Evolutionary conservation across 345 rosid genomes (phyloP), one percentile per base, ranked within the genome.

Genomic region (Clarkia xantiana): DNA sequence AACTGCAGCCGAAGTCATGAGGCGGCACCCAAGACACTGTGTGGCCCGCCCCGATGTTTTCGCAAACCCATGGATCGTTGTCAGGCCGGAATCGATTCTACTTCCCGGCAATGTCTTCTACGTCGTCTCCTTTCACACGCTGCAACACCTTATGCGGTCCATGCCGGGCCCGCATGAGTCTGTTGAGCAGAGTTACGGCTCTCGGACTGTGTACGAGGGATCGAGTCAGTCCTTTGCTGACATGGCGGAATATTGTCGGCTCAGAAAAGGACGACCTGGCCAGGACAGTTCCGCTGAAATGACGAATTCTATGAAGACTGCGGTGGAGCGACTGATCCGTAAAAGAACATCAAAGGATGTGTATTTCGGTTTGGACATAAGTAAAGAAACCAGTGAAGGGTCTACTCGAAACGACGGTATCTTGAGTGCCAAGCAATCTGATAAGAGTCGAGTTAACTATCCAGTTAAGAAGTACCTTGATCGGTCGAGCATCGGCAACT

Each of bases 31-130:
- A 12, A 56, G 76, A 19, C 77, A 76, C 63, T 67, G 56, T 2
- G 72, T 76, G 45, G 60, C 77, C 2, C 62, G 71, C 1, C 77
- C 77, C 0, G 75, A 76, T 18, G 64, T 69, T 41, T 72, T 76
- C 65, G 51, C 18, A 61, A 58, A 50, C 42, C 77, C 75, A 1
- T 72, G 77, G 76, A 34, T 69, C 23, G 77, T 69, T 12, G 69
- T 76, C 17, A 46, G 49, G 12, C 75, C 75, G 0, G 65, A 75
- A 42, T 66, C 74, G 0, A 15, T 71, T 23, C 19, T 72, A 61
- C 66, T 61, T 38, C 71, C 68, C 2, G 81, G 75, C 2, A 40
- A 49, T 15, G 67, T 64, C 17, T 76, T 67, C 57, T 67, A 49
- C 44, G 47, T 76, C 10, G 77, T 76, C 49, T 77, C 77, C 0